Evolutionary conservation across 768 basidiomycete genomes (phyloP).

Genomic region (Lactarius indigo): DNA sequence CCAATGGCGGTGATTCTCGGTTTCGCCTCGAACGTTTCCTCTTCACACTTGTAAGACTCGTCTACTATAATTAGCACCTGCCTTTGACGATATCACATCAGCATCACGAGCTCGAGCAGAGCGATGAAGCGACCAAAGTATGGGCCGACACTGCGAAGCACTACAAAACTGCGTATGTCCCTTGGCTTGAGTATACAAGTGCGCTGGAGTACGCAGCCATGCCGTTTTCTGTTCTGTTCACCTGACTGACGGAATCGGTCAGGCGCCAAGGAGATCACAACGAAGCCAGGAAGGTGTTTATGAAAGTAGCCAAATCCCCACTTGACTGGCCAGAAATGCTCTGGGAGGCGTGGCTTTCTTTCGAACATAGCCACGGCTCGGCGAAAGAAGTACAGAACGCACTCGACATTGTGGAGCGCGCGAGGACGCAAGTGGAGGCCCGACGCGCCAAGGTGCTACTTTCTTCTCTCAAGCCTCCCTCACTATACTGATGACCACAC

Average conservation of each 20-base stretch:
- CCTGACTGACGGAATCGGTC: neutral
- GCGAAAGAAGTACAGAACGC: conserved; percentile 61
- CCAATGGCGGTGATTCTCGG: conserved; percentile 67
- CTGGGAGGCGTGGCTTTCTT: conserved; percentile 87
- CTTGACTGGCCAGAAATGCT: conserved; percentile 95
- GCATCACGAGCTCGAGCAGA: conserved; percentile 43
- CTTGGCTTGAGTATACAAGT: conserved; percentile 75
- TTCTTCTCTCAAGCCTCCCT: neutral
- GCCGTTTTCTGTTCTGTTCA: conserved; percentile 1
- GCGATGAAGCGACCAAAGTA: conserved; percentile 39
- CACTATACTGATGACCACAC: neutral
- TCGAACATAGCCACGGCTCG: conserved; percentile 81
- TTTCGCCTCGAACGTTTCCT: conserved; percentile 83
- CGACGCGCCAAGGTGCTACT: conserved; percentile 57
- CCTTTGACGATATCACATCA: conserved; percentile 11
- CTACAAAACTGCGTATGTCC: conserved; percentile 67
- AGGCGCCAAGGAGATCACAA: conserved; percentile 54
- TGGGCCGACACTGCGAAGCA: conserved; percentile 67
- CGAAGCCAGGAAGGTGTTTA: conserved; percentile 63
- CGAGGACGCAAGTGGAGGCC: conserved; percentile 57
- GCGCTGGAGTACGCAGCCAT: conserved; percentile 55
- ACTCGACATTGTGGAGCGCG: conserved; percentile 61
- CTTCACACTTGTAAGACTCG: conserved; percentile 63
- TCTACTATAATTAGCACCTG: conserved; percentile 29
- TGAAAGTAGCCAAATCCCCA: conserved; percentile 61